Percentiles rank a stretch among this genome's conserved stretches.
Evolutionary conservation across 352 stramenopile species (phyloP).

Genomic region (Phytophthora pisi): DNA sequence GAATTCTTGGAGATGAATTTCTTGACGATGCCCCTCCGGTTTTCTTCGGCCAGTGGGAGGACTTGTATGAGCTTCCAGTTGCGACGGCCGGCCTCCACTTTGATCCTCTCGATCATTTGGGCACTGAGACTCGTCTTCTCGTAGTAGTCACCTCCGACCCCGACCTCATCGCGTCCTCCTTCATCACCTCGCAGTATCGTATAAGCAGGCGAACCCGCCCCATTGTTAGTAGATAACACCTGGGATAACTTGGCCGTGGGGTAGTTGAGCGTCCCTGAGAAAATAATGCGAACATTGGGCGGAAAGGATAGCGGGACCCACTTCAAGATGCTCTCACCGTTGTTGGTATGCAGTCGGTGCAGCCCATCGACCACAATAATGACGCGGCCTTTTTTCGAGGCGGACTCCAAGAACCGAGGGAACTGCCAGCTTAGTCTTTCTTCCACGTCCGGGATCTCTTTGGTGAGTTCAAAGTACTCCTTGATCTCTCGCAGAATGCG

Average conservation of each 20-base stretch:
- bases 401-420: slow-evolving; percentile 89
- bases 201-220: background rate
- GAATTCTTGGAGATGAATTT: slow-evolving; percentile 62
- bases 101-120: slow-evolving; percentile 86
- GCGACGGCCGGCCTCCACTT: slow-evolving; percentile 77
- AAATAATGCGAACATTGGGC: slow-evolving; percentile 88
- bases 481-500: slow-evolving; percentile 90
- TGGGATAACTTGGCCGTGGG: slow-evolving; percentile 50
- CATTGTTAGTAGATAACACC: slow-evolving; percentile 9
- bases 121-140: slow-evolving; percentile 63
- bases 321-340: slow-evolving; percentile 91
- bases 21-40: slow-evolving; percentile 59
- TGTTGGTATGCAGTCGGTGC: slow-evolving; percentile 81
- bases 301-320: slow-evolving; percentile 91
- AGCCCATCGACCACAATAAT: slow-evolving; percentile 92
- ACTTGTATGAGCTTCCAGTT: slow-evolving; percentile 78
- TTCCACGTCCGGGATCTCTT: slow-evolving; percentile 82
- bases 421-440: slow-evolving; percentile 92
- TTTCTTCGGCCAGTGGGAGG: slow-evolving; percentile 61
- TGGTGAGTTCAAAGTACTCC: slow-evolving; percentile 91
- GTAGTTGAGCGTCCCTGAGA: slow-evolving; percentile 68
- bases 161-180: slow-evolving; percentile 20
- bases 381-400: slow-evolving; percentile 89
- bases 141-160: slow-evolving; percentile 54
- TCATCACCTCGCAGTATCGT: slow-evolving; percentile 16